These are phyloP conservation scores for Komagataella ulmi DNA, from an alignment of 805 yeast genomes.

Conservation along the genomic window DNA sequence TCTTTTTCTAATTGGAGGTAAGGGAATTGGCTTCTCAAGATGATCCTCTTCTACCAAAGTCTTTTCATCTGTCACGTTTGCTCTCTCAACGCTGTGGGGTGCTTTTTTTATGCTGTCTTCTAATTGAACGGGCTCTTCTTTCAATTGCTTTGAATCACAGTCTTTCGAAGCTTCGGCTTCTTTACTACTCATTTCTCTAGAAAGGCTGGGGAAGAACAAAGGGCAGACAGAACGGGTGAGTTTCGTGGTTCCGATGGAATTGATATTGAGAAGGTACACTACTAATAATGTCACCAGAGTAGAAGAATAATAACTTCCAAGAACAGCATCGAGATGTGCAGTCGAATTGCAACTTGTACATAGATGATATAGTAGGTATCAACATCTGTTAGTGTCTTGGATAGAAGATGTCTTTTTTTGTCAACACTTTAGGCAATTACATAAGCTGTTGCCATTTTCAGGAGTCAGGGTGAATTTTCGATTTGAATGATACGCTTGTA, in stretches of 20 bases:
- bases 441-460: not conserved
- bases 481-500: not conserved
- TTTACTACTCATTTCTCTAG: slow-evolving; percentile 12
- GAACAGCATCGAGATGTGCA: not conserved
- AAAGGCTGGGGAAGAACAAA: slow-evolving; percentile 5
- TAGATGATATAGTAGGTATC: no score
- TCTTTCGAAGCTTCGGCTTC: slow-evolving; percentile 8
- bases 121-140: slow-evolving; percentile 1
- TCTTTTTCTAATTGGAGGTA: not conserved
- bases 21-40: slow-evolving; percentile 1
- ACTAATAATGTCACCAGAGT: not conserved
- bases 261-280: not conserved
- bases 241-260: not conserved
- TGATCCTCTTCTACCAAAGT: slow-evolving; percentile 3
- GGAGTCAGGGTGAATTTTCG: not conserved
- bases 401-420: not conserved
- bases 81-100: slow-evolving; percentile 6
- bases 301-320: not conserved
- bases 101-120: slow-evolving; percentile 2
- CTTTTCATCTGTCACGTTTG: slow-evolving; percentile 2
- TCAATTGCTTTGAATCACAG: not conserved
- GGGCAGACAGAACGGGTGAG: not conserved
- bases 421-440: not conserved
- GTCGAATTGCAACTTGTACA: not conserved
- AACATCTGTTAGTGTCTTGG: no score